Conservation (phyloP, 345 rosid genomes). For the Arabidopsis arenosa region DNA sequence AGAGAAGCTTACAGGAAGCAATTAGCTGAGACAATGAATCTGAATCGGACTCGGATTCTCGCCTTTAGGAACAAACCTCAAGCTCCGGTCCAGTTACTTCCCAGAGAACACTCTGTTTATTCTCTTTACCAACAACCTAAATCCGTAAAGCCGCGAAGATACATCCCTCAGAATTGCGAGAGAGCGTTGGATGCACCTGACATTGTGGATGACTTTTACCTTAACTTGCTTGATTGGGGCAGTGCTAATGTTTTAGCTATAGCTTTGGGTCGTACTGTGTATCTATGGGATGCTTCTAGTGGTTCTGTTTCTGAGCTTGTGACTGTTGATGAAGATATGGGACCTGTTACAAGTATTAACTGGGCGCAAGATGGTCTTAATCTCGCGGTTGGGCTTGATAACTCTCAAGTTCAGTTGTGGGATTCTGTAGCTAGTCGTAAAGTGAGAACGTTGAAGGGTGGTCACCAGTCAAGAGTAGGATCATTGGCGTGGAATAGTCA, state of each 20-base stretch:
- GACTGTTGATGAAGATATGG: constrained; percentile 40
- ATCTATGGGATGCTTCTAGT: constrained; percentile 46
- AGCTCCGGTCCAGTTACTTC: neutral
- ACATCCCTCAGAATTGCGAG: constrained; percentile 11
- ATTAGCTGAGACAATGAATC: constrained; percentile 56
- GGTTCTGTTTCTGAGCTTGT: constrained; percentile 46
- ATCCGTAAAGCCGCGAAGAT: constrained; percentile 13
- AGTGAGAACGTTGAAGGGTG: constrained; percentile 42
- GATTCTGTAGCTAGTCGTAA: constrained; percentile 33
- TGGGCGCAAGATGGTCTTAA: constrained; percentile 48
- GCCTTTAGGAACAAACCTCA: constrained; percentile 68
- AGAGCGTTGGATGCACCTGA: constrained; percentile 5
- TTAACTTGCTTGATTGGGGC: constrained; percentile 27
- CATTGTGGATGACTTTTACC: constrained; percentile 29
- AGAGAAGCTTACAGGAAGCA: constrained; percentile 57
- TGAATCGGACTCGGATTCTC: constrained; percentile 60
- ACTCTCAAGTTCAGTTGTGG: constrained; percentile 36
- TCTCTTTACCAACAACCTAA: neutral
- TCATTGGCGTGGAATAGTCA: constrained; percentile 12
- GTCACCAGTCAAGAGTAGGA: constrained; percentile 34
- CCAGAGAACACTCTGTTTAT: neutral
- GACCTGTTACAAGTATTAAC: constrained; percentile 51
- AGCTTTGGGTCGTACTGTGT: constrained; percentile 6
- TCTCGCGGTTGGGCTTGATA: constrained; percentile 38
- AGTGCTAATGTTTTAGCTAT: constrained; percentile 21